Percentiles rank a stretch among this genome's conserved stretches.
Conservation (phyloP, 2,329 filamentous ascomycete genomes). For the Dothistroma pini region DNA sequence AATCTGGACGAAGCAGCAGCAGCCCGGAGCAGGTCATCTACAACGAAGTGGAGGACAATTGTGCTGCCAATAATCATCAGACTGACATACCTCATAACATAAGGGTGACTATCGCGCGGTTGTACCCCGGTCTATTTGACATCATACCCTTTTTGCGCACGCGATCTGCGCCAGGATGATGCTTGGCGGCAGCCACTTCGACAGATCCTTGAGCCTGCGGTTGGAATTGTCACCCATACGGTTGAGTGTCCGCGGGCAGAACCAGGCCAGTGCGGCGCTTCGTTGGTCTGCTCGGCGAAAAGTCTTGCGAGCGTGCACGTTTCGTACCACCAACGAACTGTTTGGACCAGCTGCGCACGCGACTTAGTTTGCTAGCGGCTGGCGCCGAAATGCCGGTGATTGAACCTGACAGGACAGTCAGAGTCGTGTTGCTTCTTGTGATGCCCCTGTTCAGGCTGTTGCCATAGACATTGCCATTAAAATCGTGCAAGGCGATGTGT, state of each 20-base stretch:
- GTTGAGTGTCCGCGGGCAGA: not conserved
- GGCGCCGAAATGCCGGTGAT: conserved; percentile 54
- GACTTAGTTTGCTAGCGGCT: conserved; percentile 57
- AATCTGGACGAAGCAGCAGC: not conserved
- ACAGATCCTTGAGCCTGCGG: not conserved
- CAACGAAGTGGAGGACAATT: not conserved
- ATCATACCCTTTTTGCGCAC: not conserved
- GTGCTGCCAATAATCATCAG: not conserved
- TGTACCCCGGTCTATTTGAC: not conserved
- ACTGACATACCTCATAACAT: not conserved
- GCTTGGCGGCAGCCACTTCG: not conserved
- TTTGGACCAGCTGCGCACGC: conserved; percentile 71
- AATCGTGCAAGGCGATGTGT: conserved; percentile 74
- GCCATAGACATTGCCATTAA: conserved; percentile 74
- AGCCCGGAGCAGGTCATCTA: not conserved
- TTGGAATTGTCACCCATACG: not conserved
- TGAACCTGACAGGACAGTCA: conserved; percentile 37
- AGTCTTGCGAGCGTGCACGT: not conserved
- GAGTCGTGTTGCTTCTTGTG: conserved; percentile 62
- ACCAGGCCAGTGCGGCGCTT: not conserved
- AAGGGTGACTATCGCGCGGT: not conserved
- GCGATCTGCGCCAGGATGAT: not conserved
- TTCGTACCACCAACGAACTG: conserved; percentile 56
- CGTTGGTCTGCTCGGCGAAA: not conserved
- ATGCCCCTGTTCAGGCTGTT: conserved; percentile 71